Percentiles rank a stretch among this genome's conserved stretches.
Evolutionary conservation across 2,329 filamentous ascomycete genomes (phyloP).

Genomic region (Chaetomiaceae sp.): DNA sequence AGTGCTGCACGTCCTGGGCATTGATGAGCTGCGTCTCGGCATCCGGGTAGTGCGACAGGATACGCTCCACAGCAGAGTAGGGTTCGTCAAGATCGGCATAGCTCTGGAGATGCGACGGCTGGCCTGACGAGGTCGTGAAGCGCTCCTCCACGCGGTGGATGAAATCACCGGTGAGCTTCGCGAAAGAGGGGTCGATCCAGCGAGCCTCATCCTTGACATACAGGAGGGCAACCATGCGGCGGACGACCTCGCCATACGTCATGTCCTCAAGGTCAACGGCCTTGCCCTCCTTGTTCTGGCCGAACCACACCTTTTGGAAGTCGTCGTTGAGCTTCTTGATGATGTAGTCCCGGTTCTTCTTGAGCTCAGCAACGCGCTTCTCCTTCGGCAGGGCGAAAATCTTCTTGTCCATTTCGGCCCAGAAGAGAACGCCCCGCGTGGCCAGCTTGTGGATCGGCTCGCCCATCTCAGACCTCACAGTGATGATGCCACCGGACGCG

Average conservation of each 20-base stretch:
- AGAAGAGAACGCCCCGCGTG: conserved; percentile 91
- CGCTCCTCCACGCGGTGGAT: conserved; percentile 96
- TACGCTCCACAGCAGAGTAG: conserved; percentile 68
- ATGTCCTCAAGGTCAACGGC: conserved; percentile 89
- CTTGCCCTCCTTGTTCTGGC: conserved; percentile 71
- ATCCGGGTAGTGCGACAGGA: conserved; percentile 78
- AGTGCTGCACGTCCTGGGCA: conserved; percentile 96
- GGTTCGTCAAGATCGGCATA: conserved; percentile 84
- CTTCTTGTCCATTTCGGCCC: conserved; percentile 98
- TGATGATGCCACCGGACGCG: conserved; percentile 86
- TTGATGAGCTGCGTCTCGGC: conserved; percentile 90
- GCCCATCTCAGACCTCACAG: conserved; percentile 97
- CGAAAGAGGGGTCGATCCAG: conserved; percentile 85
- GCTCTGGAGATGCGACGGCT: conserved; percentile 79
- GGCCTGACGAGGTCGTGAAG: conserved; percentile 67
- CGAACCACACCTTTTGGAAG: conserved; percentile 97
- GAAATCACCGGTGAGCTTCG: conserved; percentile 83
- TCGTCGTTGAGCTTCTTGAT: conserved; percentile 95
- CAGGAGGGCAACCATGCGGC: conserved; percentile 81
- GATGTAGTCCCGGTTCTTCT: conserved; percentile 83
- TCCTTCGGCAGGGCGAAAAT: conserved; percentile 96
- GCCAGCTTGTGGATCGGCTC: conserved; percentile 99
- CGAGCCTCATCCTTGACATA: conserved; percentile 85
- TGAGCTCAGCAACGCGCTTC: conserved; percentile 80
- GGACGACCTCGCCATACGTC: conserved; percentile 85